Evolutionary conservation across 176 grass and related monocot genomes (phyloP), one percentile per base, ranked within the genome.

Genomic region (Tillandsia fasciculata): DNA sequence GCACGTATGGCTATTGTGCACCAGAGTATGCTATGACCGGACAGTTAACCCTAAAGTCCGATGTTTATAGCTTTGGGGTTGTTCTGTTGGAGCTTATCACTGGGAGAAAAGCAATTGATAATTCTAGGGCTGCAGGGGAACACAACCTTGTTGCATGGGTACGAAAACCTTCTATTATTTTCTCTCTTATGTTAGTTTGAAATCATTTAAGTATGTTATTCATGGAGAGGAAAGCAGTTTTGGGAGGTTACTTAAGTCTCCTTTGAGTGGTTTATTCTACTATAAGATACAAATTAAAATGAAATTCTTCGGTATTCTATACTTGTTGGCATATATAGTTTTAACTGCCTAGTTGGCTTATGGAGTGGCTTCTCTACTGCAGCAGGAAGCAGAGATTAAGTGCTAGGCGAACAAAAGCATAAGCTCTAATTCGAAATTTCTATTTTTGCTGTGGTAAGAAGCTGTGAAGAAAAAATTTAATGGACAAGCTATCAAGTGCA

Each of bases 31-130:
- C 56, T 18, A 61, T 61, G 56, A 61, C 56, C 22, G 56, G 56
- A 17, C 56, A 61, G 56, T 23, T 61, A 20, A 61, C 56, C 22
- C 56, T 61, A 61, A 61, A 61, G 13, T 61, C 56, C 22, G 56
- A 61, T 61, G 56, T 61, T 61, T 61, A 61, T 61, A 61, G 56
- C 56, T 61, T 61, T 61, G 56, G 56, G n/a, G 56, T 61, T 3
- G 56, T 61, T 61, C 56, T 61, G 15, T n/a, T 61, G 56, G 56
- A 61, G 17, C 11, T 61, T 23, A 61, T 61, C 3, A 61, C 17
- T n/a, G 56, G 56, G 10, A 15, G 56, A 61, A 61, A 18, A 20
- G 56, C 56, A 20, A 61, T 61, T 61, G 56, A 61, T 10, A 61
- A 61, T 61, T 61, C 56, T 20, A 61, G 56, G 22, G 56, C 56